A percentile compares a stretch with the other conserved stretches of the same genome.
phyloP scores from a whole-genome alignment of 2,329 filamentous ascomycete species.

The Exophiala aquamarina region DNA sequence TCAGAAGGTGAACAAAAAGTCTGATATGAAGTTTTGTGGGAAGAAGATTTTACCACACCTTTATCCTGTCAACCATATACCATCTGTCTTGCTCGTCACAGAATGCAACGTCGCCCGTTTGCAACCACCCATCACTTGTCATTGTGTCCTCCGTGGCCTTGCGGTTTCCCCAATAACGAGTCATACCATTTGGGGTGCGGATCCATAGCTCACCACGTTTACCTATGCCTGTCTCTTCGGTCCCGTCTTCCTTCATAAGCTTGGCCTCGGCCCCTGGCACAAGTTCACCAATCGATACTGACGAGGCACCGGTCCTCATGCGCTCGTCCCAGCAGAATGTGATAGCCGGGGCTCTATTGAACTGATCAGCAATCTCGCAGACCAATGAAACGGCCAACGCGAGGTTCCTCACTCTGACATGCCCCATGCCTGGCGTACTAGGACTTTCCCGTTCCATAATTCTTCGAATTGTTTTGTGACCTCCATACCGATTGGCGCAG shows the following conservation, averaged over 20 bases:
- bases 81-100: conserved; percentile 78
- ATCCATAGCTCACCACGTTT: conserved; percentile 87
- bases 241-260: conserved; percentile 66
- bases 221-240: conserved; percentile 68
- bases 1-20: no score
- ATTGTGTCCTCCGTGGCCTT: conserved; percentile 78
- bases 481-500: conserved; percentile 47
- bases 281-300: conserved; percentile 68
- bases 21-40: no score
- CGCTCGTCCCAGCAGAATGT: conserved; percentile 67
- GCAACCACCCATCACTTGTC: conserved; percentile 90
- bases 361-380: no score
- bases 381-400: no score
- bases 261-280: conserved; percentile 65
- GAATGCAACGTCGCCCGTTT: conserved; percentile 92
- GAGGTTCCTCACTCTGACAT: conserved; percentile 51
- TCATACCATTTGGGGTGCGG: conserved; percentile 71
- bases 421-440: conserved; percentile 52
- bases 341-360: conserved; percentile 15
- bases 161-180: conserved; percentile 79
- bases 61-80: conserved; percentile 90
- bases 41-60: no score
- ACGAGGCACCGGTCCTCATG: conserved; percentile 50
- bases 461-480: conserved; percentile 42
- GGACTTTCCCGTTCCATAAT: conserved; percentile 42